Evolutionary conservation across 768 basidiomycete species (phyloP).

Genomic region (Collybiopsis confluens): DNA sequence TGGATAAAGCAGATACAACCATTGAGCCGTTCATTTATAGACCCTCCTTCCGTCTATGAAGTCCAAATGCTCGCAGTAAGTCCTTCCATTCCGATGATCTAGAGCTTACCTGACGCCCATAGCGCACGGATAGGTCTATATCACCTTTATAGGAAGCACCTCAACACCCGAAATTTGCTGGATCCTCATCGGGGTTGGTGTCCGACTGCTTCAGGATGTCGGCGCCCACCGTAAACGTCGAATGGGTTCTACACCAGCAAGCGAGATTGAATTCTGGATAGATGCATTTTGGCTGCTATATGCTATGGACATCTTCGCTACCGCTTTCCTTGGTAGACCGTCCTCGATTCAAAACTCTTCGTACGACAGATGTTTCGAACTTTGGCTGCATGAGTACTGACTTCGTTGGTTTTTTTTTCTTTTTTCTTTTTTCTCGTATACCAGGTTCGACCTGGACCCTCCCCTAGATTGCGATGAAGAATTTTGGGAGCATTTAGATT

Average conservation of each 20-base stretch:
- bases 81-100: constrained; percentile 6
- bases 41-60: constrained; percentile 49
- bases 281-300: constrained; percentile 42
- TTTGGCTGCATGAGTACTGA: too few species aligned
- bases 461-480: constrained; percentile 69
- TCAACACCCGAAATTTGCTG: constrained; percentile 37
- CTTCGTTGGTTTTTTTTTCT: too few species aligned
- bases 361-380: background rate
- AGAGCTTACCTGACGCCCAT: too few species aligned
- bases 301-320: constrained; percentile 15
- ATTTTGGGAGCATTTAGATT: constrained; percentile 49
- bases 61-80: constrained; percentile 46
- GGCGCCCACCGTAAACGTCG: constrained; percentile 16
- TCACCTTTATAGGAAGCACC: constrained; percentile 28
- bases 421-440: background rate
- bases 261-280: constrained; percentile 61
- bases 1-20: constrained; percentile 45
- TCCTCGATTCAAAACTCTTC: constrained; percentile 45
- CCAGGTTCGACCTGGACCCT: constrained; percentile 58
- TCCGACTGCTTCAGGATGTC: constrained; percentile 48
- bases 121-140: constrained; percentile 24
- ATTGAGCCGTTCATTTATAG: constrained; percentile 43
- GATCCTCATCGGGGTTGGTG: constrained; percentile 41
- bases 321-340: constrained; percentile 49
- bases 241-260: constrained; percentile 16